phyloP scores from a whole-genome alignment of 208 protist genomes.

The Acanthamoeba healyi region DNA sequence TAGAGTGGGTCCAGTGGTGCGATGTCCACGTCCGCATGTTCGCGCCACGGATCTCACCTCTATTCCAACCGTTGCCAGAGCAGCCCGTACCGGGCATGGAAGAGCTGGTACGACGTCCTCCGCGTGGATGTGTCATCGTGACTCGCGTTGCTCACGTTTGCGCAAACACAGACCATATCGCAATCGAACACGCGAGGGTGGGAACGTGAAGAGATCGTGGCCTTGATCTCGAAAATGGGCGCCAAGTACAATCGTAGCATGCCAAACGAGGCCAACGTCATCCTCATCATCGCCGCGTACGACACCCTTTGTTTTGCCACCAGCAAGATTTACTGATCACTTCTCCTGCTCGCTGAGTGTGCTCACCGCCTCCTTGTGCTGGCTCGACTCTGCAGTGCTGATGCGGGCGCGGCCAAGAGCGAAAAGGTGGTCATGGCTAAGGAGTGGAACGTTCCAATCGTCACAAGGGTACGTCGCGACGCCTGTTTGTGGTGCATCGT shows the following conservation, averaged over 20 bases:
- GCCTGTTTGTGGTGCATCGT: background rate
- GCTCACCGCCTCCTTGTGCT: background rate
- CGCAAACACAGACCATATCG: slow-evolving; percentile 2
- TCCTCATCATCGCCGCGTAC: slow-evolving; percentile 25
- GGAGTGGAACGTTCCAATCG: slow-evolving; percentile 12
- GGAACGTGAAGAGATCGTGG: slow-evolving; percentile 49
- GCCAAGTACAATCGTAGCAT: slow-evolving; percentile 66
- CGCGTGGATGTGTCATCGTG: background rate
- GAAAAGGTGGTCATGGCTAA: slow-evolving; percentile 52
- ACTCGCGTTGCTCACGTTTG: too few relatives aligned
- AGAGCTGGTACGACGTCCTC: background rate
- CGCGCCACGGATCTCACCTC: background rate
- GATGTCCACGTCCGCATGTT: slow-evolving; percentile 18
- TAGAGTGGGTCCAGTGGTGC: slow-evolving; percentile 49
- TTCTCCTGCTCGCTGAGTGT: background rate
- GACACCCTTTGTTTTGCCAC: background rate
- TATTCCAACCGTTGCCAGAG: background rate
- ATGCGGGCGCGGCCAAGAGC: slow-evolving; percentile 14
- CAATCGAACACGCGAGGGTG: slow-evolving; percentile 55
- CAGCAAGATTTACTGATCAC: too few relatives aligned
- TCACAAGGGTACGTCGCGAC: background rate
- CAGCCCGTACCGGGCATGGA: background rate
- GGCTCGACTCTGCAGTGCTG: background rate
- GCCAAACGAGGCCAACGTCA: slow-evolving; percentile 39
- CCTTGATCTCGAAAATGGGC: slow-evolving; percentile 11